Evolutionary conservation across 2,329 filamentous ascomycete species (phyloP).

Genomic region (Berkeleyomyces basicola): DNA sequence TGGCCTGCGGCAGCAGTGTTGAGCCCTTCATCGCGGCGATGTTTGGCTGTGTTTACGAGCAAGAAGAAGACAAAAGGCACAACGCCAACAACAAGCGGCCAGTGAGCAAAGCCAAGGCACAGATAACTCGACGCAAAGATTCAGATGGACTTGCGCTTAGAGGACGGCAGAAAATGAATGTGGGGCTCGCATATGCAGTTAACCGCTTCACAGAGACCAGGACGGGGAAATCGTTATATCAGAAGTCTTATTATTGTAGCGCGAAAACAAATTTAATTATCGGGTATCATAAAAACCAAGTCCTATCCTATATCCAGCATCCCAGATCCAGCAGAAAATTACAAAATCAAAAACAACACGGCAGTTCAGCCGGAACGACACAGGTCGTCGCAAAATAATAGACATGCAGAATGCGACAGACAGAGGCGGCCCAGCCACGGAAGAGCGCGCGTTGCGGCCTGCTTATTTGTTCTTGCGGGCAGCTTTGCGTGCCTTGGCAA

Average conservation of each 20-base stretch:
- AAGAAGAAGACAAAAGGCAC: neutral
- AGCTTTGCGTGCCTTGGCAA: conserved; percentile 35
- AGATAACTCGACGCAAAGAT: neutral
- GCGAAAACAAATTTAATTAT: conserved; percentile 4
- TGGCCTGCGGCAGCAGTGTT: conserved; percentile 1
- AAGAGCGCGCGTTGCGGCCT: neutral
- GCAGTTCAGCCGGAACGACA: neutral
- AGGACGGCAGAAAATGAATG: neutral
- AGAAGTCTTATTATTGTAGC: neutral
- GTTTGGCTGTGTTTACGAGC: neutral
- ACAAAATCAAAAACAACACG: neutral
- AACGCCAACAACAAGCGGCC: neutral
- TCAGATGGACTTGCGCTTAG: neutral
- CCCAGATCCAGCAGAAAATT: neutral
- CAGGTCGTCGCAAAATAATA: neutral
- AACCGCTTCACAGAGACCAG: neutral
- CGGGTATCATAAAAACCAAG: conserved; percentile 9
- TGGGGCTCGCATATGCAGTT: neutral
- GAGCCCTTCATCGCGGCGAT: neutral
- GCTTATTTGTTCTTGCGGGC: conserved; percentile 4
- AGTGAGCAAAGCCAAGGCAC: neutral
- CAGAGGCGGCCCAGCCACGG: neutral
- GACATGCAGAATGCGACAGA: neutral
- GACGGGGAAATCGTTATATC: neutral
- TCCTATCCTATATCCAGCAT: neutral